Conservation (phyloP, 768 basidiomycete species). For the Boletus huronensis region DNA sequence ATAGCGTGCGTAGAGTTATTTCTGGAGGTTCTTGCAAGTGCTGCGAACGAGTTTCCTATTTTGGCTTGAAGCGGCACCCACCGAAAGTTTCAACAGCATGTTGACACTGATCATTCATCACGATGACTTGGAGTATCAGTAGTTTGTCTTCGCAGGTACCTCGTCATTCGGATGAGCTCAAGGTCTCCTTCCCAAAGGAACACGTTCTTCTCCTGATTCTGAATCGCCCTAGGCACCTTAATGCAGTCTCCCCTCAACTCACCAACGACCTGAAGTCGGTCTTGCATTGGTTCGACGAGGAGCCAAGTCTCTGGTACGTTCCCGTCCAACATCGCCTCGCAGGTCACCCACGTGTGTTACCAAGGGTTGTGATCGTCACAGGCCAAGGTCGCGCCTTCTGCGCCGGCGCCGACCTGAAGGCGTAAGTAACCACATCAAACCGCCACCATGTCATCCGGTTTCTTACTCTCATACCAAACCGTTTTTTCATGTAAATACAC, state of each 20-base stretch:
- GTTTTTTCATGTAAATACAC: not conserved
- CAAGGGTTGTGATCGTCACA: conserved; percentile 72
- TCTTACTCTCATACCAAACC: not conserved
- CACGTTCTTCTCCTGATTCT: conserved; percentile 54
- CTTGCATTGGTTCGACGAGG: conserved; percentile 72
- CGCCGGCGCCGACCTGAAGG: conserved; percentile 76
- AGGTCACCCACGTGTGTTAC: not conserved
- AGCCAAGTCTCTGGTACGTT: conserved; percentile 66
- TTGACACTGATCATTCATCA: not conserved
- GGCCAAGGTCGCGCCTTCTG: conserved; percentile 73
- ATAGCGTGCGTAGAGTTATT: not conserved
- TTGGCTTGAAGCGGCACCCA: not conserved
- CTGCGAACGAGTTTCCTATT: conserved; percentile 11
- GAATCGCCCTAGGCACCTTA: conserved; percentile 69
- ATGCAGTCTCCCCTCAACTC: conserved; percentile 69
- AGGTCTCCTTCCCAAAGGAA: conserved; percentile 41
- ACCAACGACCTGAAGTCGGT: conserved; percentile 46
- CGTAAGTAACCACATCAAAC: conserved; percentile 40
- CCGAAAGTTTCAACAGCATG: not conserved
- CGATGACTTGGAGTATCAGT: not conserved
- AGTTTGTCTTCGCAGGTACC: conserved; percentile 13
- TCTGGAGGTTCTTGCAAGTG: too few species aligned
- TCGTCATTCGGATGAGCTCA: conserved; percentile 35
- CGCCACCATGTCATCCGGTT: not conserved
- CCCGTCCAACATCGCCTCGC: not conserved